Base-by-base conservation (phyloP, 768 basidiomycete genomes). In the Cubamyces sp. region DNA sequence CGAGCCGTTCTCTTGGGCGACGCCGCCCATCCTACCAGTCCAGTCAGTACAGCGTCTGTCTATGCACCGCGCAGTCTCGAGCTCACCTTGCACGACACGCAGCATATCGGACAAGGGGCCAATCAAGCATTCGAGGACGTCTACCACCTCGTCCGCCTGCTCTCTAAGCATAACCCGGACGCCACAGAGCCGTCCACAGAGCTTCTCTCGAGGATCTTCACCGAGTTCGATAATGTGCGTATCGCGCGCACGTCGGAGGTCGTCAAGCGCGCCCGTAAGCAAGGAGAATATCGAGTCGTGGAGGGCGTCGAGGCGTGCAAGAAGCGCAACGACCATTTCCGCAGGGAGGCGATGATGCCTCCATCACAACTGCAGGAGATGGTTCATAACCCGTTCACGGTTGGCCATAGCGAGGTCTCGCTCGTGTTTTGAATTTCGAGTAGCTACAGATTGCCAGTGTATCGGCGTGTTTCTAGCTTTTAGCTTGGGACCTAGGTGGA, bases 31-130 rank as follows among this genome's bases (percentile, higher is more conserved):
- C 79, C 79, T 3, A 79, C 79, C 5, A 79, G 76, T 61, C 79
- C 80, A 0, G 79, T 80, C 61, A 51, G 79, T 68, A 2, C 12
- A 3, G 23, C n/a, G 2, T n/a, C 23, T 25, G 19, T 21, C 11
- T 2, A 23, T 12, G 19, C 4, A 23, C 3, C 45, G 9, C 34
- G 34, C 1, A 25, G 8, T 21, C 1, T 25, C 3, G 21, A 23
- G 12, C 45, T 19, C 19, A 43, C 16, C 18, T 23, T n/a, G 19
- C 5, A 23, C 3, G 47, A 15, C 37, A 21, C 15, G 21, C 57
- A 80, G 78, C 79, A 81, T 60, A 73, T 81, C 19, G 79, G 79
- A 2, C 79, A 81, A 70, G 79, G 79, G 26, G 78, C 80, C 14
- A 80, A 80, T 64, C 78, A 79, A 65, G 77, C 80, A 1, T 75